These are phyloP conservation scores for Zygosaccharomyces lentus DNA, from an alignment of 805 yeast species.

Conservation along the genomic window DNA sequence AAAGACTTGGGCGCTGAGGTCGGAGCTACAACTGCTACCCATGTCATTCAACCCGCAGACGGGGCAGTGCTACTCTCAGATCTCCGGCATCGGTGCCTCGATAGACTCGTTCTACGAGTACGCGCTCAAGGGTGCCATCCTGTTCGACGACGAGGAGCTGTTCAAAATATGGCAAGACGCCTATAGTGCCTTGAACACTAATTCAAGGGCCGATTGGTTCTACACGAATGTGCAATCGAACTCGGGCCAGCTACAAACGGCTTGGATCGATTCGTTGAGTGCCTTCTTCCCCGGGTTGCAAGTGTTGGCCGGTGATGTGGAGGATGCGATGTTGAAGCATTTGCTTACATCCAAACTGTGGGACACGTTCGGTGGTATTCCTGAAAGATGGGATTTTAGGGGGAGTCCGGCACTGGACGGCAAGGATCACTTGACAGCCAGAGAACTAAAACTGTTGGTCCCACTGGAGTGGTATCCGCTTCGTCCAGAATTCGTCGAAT, in stretches of 20 bases:
- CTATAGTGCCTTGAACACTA: slow-evolving; percentile 53
- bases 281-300: slow-evolving; percentile 89
- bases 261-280: slow-evolving; percentile 81
- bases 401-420: not conserved
- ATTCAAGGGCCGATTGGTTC: slow-evolving; percentile 49
- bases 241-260: slow-evolving; percentile 46
- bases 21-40: slow-evolving; percentile 62
- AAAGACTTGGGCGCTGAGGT: slow-evolving; percentile 65
- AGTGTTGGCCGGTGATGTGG: slow-evolving; percentile 70
- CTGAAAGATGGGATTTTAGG: slow-evolving; percentile 75
- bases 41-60: slow-evolving; percentile 65
- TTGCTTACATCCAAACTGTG: slow-evolving; percentile 66
- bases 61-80: slow-evolving; percentile 51
- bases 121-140: slow-evolving; percentile 68
- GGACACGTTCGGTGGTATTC: slow-evolving; percentile 75
- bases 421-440: not conserved
- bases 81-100: slow-evolving; percentile 86
- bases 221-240: slow-evolving; percentile 53
- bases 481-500: slow-evolving; percentile 88
- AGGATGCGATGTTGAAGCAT: slow-evolving; percentile 61
- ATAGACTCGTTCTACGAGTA: slow-evolving; percentile 89
- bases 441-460: not conserved
- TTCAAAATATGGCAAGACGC: slow-evolving; percentile 55
- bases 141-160: slow-evolving; percentile 59
- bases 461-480: slow-evolving; percentile 86